phyloP scores from a whole-genome alignment of 2,329 filamentous ascomycete genomes.

The Talaromyces sp. region DNA sequence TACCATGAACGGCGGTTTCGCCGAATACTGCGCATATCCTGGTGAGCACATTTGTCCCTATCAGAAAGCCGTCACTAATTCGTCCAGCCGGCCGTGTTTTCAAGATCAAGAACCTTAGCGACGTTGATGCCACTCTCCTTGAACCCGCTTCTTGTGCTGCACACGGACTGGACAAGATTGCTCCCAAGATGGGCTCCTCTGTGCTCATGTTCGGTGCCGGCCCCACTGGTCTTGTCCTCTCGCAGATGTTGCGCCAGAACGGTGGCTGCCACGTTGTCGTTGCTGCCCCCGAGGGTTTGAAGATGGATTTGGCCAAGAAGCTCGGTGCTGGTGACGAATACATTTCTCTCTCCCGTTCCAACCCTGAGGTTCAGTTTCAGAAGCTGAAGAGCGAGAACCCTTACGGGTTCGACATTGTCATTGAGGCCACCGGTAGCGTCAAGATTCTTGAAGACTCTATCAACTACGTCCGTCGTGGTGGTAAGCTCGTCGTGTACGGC shows the following conservation, averaged over 20 bases:
- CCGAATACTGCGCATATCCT: slow-evolving; percentile 63
- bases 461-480: slow-evolving; percentile 68
- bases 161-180: slow-evolving; percentile 67
- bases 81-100: slow-evolving; percentile 56
- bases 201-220: slow-evolving; percentile 67
- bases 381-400: slow-evolving; percentile 64
- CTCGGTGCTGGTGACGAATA: slow-evolving; percentile 51
- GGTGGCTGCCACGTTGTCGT: slow-evolving; percentile 69
- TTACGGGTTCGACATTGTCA: slow-evolving; percentile 71
- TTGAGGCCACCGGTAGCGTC: slow-evolving; percentile 68
- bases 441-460: slow-evolving; percentile 70
- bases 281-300: slow-evolving; percentile 66
- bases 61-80: slow-evolving; percentile 8
- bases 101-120: slow-evolving; percentile 63
- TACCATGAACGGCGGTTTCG: slow-evolving; percentile 66
- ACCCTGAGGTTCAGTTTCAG: slow-evolving; percentile 60
- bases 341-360: slow-evolving; percentile 47
- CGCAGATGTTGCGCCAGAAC: slow-evolving; percentile 63
- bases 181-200: slow-evolving; percentile 62
- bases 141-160: slow-evolving; percentile 68
- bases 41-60: slow-evolving; percentile 25
- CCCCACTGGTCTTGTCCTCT: slow-evolving; percentile 63
- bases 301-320: slow-evolving; percentile 64
- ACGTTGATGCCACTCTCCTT: slow-evolving; percentile 66
- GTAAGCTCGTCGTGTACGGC: slow-evolving; percentile 70